Percentiles rank a stretch among this genome's conserved stretches.
Evolutionary conservation across 83 land plant genomes (phyloP).

Genomic region (Larix sibirica): DNA sequence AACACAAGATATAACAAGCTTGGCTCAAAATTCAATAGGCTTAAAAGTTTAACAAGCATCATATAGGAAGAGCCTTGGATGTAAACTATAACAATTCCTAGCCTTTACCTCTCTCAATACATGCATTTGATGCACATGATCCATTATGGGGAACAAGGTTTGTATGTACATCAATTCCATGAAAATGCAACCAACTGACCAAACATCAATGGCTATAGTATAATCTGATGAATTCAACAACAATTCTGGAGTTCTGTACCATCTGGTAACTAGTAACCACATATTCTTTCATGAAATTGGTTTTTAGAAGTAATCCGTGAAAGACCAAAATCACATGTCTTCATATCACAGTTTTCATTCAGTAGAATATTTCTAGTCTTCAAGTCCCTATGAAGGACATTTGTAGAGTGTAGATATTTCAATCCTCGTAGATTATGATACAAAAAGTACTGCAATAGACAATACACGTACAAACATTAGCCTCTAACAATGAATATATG

Average conservation of each 20-base stretch:
- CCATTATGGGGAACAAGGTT: constrained; percentile 71
- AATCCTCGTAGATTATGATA: constrained; percentile 78
- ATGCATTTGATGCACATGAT: constrained; percentile 72
- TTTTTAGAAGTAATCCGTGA: constrained; percentile 67
- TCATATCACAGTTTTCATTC: constrained; percentile 77
- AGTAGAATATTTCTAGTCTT: constrained; percentile 74
- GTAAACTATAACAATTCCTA: background rate
- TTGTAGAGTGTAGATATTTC: constrained; percentile 78
- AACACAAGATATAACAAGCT: no score
- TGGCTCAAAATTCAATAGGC: no score
- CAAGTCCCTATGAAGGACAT: constrained; percentile 72
- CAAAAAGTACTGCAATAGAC: constrained; percentile 63
- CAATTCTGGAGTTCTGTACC: constrained; percentile 80
- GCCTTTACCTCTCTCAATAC: constrained; percentile 53
- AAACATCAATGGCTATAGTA: constrained; percentile 79
- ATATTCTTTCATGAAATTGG: constrained; percentile 78
- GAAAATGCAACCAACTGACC: constrained; percentile 81
- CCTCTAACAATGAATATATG: no score
- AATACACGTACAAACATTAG: no score
- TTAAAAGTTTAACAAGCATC: no score
- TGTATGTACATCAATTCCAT: constrained; percentile 70
- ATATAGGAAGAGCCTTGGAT: no score
- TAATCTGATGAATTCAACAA: constrained; percentile 69
- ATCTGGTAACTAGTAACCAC: constrained; percentile 80
- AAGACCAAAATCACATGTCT: constrained; percentile 78